Evolutionary conservation across 495 filamentous ascomycete genomes (phyloP).

Genomic region (Pseudomonodictys pantanalensis): DNA sequence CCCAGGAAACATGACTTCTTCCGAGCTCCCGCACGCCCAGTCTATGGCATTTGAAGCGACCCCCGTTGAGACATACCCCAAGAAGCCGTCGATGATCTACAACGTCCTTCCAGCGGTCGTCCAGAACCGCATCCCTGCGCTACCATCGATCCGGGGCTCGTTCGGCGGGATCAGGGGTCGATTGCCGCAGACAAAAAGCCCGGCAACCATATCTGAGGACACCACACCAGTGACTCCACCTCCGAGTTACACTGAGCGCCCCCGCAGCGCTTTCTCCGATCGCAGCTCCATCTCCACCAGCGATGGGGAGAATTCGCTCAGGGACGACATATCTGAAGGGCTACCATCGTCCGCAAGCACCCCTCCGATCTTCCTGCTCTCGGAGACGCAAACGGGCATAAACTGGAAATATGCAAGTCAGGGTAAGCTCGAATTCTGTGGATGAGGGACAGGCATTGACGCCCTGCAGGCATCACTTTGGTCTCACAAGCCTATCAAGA

Average conservation of each 20-base stretch:
- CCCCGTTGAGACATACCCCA: background rate
- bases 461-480: conserved; percentile 40
- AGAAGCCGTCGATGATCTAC: conserved; percentile 29
- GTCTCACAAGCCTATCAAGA: conserved; percentile 41
- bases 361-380: conserved; percentile 11
- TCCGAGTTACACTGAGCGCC: conserved; percentile 28
- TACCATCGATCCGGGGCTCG: conserved; percentile 31
- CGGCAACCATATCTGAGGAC: background rate
- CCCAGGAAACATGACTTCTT: background rate
- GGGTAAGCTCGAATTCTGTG: conserved; percentile 31
- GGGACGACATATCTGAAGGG: conserved; percentile 11
- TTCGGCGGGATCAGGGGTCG: conserved; percentile 15
- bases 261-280: conserved; percentile 5
- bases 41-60: background rate
- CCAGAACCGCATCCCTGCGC: conserved; percentile 30
- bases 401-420: conserved; percentile 50
- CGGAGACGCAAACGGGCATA: conserved; percentile 41
- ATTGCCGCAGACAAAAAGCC: background rate
- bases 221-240: conserved; percentile 26
- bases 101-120: conserved; percentile 31
- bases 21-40: too few species aligned
- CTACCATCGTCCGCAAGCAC: conserved; percentile 13
- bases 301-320: conserved; percentile 5
- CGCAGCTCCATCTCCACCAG: conserved; percentile 5
- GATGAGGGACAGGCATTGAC: background rate